Percentiles rank a stretch among this genome's conserved stretches.
Conservation (phyloP, 371 early-diverging fungal species). For the Saksenaea oblongispora region DNA sequence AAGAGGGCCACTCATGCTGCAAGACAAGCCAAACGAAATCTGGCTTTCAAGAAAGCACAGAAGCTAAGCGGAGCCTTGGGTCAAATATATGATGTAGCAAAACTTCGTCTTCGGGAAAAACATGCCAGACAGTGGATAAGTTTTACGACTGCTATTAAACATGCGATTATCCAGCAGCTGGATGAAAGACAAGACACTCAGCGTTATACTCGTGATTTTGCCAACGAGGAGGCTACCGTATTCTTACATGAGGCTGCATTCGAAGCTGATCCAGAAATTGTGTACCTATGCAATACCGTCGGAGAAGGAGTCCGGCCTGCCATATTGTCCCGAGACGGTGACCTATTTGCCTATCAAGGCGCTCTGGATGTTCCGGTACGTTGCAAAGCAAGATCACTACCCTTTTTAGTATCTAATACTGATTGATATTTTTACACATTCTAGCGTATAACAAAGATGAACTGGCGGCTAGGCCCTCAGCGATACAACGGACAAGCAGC, state of each 20-base stretch:
- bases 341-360: constrained; percentile 9
- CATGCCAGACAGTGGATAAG: background rate
- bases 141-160: background rate
- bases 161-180: background rate
- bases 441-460: background rate
- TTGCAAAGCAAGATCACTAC: too few relatives aligned
- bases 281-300: constrained; percentile 1
- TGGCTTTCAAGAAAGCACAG: background rate
- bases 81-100: background rate
- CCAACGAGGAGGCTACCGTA: background rate
- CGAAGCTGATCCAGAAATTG: constrained; percentile 10
- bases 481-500: background rate
- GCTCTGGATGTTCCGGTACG: constrained; percentile 9
- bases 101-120: background rate
- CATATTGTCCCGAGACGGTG: constrained; percentile 10
- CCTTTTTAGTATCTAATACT: background rate
- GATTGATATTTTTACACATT: background rate
- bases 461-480: background rate
- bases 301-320: background rate
- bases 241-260: constrained; percentile 5
- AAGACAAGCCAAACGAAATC: constrained; percentile 1
- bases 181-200: background rate
- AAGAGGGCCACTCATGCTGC: background rate
- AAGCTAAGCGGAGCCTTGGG: background rate
- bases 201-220: background rate